These are phyloP conservation scores for Pythium periplocum DNA, from an alignment of 352 stramenopile species.

Conservation along the genomic window DNA sequence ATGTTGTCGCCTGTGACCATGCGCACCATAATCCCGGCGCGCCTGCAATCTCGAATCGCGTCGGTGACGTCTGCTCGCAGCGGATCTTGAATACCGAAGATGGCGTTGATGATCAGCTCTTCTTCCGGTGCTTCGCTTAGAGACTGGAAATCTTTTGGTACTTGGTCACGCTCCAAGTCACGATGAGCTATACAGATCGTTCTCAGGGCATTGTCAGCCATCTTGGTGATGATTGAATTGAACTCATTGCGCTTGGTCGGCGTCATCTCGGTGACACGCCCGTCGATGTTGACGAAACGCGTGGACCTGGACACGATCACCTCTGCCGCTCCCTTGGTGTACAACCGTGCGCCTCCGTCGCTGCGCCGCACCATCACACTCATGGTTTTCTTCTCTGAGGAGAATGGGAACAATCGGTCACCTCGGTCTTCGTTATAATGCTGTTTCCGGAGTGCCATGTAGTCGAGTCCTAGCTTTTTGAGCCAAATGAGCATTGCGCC, in stretches of 20 bases:
- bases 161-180: slow-evolving; percentile 46
- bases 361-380: slow-evolving; percentile 43
- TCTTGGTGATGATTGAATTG: slow-evolving; percentile 60
- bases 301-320: slow-evolving; percentile 54
- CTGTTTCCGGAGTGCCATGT: slow-evolving; percentile 50
- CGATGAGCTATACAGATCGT: slow-evolving; percentile 86
- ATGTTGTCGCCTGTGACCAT: slow-evolving; percentile 99
- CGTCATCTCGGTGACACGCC: slow-evolving; percentile 42
- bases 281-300: slow-evolving; percentile 67
- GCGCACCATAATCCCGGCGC: slow-evolving; percentile 96
- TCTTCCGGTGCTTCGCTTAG: slow-evolving; percentile 60
- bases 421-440: slow-evolving; percentile 46
- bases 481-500: slow-evolving; percentile 75
- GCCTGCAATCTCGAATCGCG: slow-evolving; percentile 91
- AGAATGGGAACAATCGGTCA: slow-evolving; percentile 72
- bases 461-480: slow-evolving; percentile 44
- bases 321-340: slow-evolving; percentile 72
- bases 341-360: slow-evolving; percentile 39
- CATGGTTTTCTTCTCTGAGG: slow-evolving; percentile 83
- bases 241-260: slow-evolving; percentile 62
- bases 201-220: slow-evolving; percentile 79
- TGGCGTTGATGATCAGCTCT: slow-evolving; percentile 75
- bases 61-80: slow-evolving; percentile 92
- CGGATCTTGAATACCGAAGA: slow-evolving; percentile 97
- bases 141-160: slow-evolving; percentile 59